Evolutionary conservation across 2,329 filamentous ascomycete species (phyloP), one percentile per base, ranked within the genome.

Genomic region (Blastomyces emzantsi): DNA sequence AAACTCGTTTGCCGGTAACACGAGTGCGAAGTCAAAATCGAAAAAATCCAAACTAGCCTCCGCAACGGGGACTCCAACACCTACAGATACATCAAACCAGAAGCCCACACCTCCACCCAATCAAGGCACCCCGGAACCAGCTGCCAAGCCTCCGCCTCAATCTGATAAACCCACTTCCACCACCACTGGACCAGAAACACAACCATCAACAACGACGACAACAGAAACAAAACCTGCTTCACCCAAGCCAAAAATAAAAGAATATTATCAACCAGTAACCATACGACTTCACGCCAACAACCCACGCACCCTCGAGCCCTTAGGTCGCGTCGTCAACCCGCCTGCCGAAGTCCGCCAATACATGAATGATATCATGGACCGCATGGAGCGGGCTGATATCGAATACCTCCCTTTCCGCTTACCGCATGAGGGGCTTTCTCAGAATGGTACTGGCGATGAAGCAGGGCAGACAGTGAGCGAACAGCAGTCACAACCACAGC

Each of bases 291-390:
- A 80, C 47, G 81, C 82, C 59, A 74, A 77, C 33, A 79, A 82
- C 61, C 77, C 81, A 22, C 78, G 80, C 47, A 76, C 82, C 17
- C 76, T 86, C 17, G 81, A 84, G 63, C 80, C 82, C 3, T 75
- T 87, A 11, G 77, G 78, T 39, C 80, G 82, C 25, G 82, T 84
- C 62, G 81, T 87, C 25, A 83, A 82, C 64, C 78, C 82, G 2
- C 72, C 78, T 3, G 77, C 81, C 1, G 81, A 83, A 67, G 82
- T 83, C 3, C 76, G 79, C 65, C 78, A 78, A 66, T 79, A 82
- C 67, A 84, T 85, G 83, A 79, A 83, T 63, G 78, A 80, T 28
- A 73, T 83, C 17, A 86, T 87, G 77, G 79, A 82, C 67, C 80
- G 79, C 3, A 82, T 82, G 61, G 79, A 80, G 65, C 76, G 82